phyloP scores from a whole-genome alignment of 176 grass and related monocot species.

The Alloteropsis semialata region DNA sequence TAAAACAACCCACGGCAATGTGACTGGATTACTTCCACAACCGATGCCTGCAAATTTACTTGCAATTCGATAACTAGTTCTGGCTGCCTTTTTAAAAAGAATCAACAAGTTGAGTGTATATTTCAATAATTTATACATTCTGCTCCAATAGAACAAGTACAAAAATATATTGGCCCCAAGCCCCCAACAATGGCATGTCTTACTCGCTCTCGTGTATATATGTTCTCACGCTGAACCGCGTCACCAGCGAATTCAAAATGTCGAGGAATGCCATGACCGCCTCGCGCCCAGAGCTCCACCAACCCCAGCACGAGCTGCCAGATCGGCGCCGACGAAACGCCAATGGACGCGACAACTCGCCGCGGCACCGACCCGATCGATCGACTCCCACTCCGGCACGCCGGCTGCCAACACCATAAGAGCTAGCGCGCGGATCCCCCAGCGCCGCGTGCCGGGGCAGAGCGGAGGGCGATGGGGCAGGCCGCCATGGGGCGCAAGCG shows the following conservation, averaged over 20 bases:
- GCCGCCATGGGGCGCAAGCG: slow-evolving; percentile 53
- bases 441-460: too few relatives aligned
- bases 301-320: neutral
- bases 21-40: too few relatives aligned
- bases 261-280: neutral
- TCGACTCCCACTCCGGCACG: neutral
- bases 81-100: too few relatives aligned
- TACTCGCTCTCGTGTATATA: too few relatives aligned
- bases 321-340: neutral
- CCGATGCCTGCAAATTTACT: too few relatives aligned
- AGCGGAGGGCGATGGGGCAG: neutral
- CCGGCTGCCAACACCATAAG: neutral
- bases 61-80: too few relatives aligned
- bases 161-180: too few relatives aligned
- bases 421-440: neutral
- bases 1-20: too few relatives aligned
- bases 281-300: neutral
- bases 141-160: too few relatives aligned
- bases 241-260: neutral
- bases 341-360: neutral
- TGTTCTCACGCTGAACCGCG: neutral
- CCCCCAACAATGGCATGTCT: too few relatives aligned
- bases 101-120: too few relatives aligned
- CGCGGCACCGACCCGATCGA: neutral
- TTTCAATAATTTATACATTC: too few relatives aligned